Evolutionary conservation across 495 filamentous ascomycete genomes (phyloP).

Genomic region (Pseudomonodictys pantanalensis): DNA sequence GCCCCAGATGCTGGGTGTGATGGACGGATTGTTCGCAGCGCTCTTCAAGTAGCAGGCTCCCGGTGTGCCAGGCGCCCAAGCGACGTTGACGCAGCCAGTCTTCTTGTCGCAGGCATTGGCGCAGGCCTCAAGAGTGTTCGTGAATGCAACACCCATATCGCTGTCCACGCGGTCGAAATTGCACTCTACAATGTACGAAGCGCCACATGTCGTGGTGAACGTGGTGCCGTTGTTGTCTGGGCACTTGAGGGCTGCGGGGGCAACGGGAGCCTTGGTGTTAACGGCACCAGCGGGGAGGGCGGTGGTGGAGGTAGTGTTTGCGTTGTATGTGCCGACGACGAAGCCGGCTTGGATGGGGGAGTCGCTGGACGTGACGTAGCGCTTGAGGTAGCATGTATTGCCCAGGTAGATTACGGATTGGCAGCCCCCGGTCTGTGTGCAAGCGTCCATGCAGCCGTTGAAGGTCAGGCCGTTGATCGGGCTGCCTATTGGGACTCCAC

Average conservation of each 20-base stretch:
- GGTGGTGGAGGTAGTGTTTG: no score
- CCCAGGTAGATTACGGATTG: no score
- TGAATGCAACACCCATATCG: not conserved
- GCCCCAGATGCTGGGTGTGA: not conserved
- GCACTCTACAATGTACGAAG: conserved; percentile 3
- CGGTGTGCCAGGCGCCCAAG: not conserved
- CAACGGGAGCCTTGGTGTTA: no score
- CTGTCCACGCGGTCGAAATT: not conserved
- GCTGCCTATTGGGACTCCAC: no score
- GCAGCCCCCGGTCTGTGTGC: no score
- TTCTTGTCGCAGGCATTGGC: not conserved
- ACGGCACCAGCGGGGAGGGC: no score
- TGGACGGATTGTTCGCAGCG: not conserved
- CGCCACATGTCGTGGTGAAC: not conserved
- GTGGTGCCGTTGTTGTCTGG: not conserved
- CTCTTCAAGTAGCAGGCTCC: conserved; percentile 4
- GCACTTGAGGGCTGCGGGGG: not conserved
- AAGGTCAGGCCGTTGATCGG: no score
- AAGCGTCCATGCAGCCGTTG: no score
- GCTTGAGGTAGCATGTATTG: no score
- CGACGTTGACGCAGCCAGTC: not conserved
- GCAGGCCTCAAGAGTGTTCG: not conserved
- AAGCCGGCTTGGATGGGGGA: no score
- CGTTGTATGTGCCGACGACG: no score
- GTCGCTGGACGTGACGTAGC: no score